These are phyloP conservation scores for Vaccinium macrocarpon DNA, from an alignment of 148 eudicot genomes.

Conservation along the genomic window DNA sequence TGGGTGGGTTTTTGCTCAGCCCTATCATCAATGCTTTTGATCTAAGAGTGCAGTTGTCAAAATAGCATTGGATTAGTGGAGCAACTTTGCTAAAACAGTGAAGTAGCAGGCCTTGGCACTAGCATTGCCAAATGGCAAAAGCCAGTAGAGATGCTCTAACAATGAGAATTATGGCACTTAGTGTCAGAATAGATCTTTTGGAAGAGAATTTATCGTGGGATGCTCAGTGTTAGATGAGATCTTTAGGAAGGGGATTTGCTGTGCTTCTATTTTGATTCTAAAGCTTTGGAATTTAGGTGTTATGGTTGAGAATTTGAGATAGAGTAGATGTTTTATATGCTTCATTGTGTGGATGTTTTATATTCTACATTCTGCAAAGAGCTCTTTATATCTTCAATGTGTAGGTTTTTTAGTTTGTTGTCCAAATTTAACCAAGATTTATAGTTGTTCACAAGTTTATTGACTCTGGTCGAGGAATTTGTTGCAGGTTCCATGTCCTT, in stretches of 20 bases:
- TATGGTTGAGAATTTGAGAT: background rate
- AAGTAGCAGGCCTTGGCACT: background rate
- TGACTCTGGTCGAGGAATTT: constrained; percentile 16
- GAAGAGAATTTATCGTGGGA: background rate
- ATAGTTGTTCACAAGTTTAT: constrained; percentile 1
- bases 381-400: background rate
- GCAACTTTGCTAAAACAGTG: background rate
- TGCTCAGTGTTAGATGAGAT: background rate
- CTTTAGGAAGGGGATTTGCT: background rate
- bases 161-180: background rate
- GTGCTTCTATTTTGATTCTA: background rate
- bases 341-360: background rate
- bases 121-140: background rate
- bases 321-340: background rate
- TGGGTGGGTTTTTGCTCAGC: too few species aligned
- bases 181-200: background rate
- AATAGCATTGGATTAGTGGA: background rate
- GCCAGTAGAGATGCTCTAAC: background rate
- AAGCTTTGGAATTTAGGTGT: background rate
- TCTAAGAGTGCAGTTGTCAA: background rate
- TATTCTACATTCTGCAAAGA: background rate
- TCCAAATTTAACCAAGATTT: background rate
- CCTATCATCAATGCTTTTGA: background rate
- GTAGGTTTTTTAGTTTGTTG: background rate
- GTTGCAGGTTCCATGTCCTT: constrained; percentile 82